Evolutionary conservation across 1,284 basidiomycete species (phyloP).

Genomic region (Puccinia polysora): DNA sequence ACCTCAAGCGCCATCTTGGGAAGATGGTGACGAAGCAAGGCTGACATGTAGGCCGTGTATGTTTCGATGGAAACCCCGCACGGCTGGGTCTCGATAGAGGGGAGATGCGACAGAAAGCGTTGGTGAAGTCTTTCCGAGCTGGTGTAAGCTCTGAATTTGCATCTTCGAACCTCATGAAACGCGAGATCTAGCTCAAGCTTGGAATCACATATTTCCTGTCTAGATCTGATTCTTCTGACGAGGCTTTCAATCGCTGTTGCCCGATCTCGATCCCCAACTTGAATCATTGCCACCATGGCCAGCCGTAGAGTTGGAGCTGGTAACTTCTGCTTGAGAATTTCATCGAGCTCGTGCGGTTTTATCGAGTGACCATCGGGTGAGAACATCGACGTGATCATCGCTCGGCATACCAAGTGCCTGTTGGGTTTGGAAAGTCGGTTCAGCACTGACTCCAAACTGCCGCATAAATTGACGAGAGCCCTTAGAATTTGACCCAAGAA

Average conservation of each 20-base stretch:
- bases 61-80: slow-evolving; percentile 19
- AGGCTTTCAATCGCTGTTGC: slow-evolving; percentile 16
- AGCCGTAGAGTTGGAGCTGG: slow-evolving; percentile 23
- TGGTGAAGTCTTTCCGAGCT: slow-evolving; percentile 35
- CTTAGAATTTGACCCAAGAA: slow-evolving; percentile 25
- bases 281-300: slow-evolving; percentile 36
- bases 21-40: slow-evolving; percentile 30
- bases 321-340: slow-evolving; percentile 25
- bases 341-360: background rate
- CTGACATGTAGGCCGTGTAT: slow-evolving; percentile 34
- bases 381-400: slow-evolving; percentile 25
- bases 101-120: slow-evolving; percentile 17
- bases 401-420: slow-evolving; percentile 23
- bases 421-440: slow-evolving; percentile 36
- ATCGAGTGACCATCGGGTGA: slow-evolving; percentile 35
- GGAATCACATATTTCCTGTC: slow-evolving; percentile 6
- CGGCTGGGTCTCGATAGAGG: background rate
- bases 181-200: slow-evolving; percentile 25
- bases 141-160: slow-evolving; percentile 29
- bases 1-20: slow-evolving; percentile 36
- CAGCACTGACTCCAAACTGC: slow-evolving; percentile 16
- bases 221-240: background rate
- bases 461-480: slow-evolving; percentile 25
- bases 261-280: slow-evolving; percentile 22
- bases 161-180: slow-evolving; percentile 35